These are phyloP conservation scores for Zizania palustris DNA, from an alignment of 202 grass and related monocot species.

Conservation along the genomic window DNA sequence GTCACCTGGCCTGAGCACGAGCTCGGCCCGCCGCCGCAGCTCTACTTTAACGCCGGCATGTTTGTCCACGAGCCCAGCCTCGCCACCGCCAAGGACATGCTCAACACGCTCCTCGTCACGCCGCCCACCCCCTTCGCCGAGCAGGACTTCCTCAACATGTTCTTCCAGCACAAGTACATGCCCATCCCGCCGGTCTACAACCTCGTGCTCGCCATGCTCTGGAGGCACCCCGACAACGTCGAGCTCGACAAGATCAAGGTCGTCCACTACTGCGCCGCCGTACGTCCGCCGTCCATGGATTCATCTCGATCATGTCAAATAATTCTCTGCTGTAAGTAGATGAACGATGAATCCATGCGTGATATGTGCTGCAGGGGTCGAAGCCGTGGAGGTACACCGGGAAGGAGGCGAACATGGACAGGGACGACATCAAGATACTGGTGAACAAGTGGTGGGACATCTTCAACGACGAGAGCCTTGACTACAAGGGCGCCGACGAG, in stretches of 20 bases:
- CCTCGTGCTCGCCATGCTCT: slow-evolving; percentile 77
- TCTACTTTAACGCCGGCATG: slow-evolving; percentile 94
- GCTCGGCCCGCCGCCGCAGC: slow-evolving; percentile 53
- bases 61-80: slow-evolving; percentile 70
- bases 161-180: slow-evolving; percentile 58
- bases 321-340: background rate
- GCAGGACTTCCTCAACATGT: slow-evolving; percentile 80
- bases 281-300: slow-evolving; percentile 19
- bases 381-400: slow-evolving; percentile 83
- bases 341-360: background rate
- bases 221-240: slow-evolving; percentile 71
- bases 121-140: slow-evolving; percentile 68
- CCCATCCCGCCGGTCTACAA: slow-evolving; percentile 61
- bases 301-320: background rate
- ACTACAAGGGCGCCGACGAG: slow-evolving; percentile 42
- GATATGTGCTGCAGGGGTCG: slow-evolving; percentile 46
- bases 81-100: slow-evolving; percentile 48
- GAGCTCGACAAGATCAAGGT: slow-evolving; percentile 61
- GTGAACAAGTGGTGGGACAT: slow-evolving; percentile 63
- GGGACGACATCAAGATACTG: slow-evolving; percentile 63
- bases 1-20: slow-evolving; percentile 49
- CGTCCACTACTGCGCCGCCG: slow-evolving; percentile 78
- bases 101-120: slow-evolving; percentile 45
- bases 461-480: slow-evolving; percentile 51
- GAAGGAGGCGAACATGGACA: slow-evolving; percentile 70